Percentiles rank a stretch among this genome's conserved stretches.
These are phyloP conservation scores for Didymella lethalis DNA, from an alignment of 2,329 filamentous ascomycete species.

Conservation along the genomic window DNA sequence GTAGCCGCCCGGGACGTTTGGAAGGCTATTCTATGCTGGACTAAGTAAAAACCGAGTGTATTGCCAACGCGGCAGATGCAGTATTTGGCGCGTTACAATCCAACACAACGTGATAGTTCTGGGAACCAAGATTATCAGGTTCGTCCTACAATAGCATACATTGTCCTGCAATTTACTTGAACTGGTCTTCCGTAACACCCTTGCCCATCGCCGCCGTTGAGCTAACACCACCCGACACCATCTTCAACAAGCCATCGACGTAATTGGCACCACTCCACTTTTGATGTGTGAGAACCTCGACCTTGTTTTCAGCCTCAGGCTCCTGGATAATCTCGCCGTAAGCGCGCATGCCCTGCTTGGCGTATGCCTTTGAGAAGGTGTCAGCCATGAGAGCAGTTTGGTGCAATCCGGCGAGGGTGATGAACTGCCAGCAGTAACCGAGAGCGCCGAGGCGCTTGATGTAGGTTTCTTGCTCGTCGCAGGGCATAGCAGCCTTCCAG, in stretches of 20 bases:
- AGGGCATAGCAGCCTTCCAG: conserved; percentile 97
- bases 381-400: conserved; percentile 92
- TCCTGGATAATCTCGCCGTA: conserved; percentile 98
- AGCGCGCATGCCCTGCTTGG: conserved; percentile 86
- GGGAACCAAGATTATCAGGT: not conserved
- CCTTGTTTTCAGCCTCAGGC: conserved; percentile 88
- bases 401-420: conserved; percentile 97
- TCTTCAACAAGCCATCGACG: conserved; percentile 93
- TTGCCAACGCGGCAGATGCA: not conserved
- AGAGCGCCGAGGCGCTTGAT: conserved; percentile 85
- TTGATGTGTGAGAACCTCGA: conserved; percentile 98
- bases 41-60: not conserved
- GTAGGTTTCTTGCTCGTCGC: conserved; percentile 94
- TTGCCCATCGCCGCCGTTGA: conserved; percentile 96
- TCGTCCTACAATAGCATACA: conserved; percentile 2
- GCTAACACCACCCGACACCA: conserved; percentile 92
- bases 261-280: conserved; percentile 98
- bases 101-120: not conserved
- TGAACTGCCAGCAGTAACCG: conserved; percentile 99
- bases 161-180: conserved; percentile 60
- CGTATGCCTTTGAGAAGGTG: conserved; percentile 84
- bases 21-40: not conserved
- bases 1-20: not conserved
- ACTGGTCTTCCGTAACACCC: conserved; percentile 98
- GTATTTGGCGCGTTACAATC: not conserved